Conservation (phyloP, 768 basidiomycete species). For the Tremella yokohamensis region DNA sequence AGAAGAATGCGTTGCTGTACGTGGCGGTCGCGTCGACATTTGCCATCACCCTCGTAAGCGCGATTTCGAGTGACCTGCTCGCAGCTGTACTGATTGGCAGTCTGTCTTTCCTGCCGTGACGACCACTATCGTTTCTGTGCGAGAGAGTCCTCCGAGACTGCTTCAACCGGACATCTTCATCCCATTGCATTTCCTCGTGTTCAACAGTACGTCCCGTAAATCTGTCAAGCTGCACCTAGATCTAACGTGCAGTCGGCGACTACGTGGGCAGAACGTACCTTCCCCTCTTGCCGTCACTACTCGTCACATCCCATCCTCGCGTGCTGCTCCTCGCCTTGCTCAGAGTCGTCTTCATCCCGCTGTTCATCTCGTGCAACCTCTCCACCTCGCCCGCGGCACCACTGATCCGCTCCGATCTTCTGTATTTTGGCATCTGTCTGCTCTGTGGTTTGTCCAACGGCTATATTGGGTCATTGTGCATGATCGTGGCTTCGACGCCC, state of each 20-base stretch:
- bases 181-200: slow-evolving; percentile 67
- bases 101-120: slow-evolving; percentile 85
- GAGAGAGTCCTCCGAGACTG: slow-evolving; percentile 52
- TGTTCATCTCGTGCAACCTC: slow-evolving; percentile 80
- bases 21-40: slow-evolving; percentile 73
- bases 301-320: slow-evolving; percentile 66
- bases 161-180: slow-evolving; percentile 56
- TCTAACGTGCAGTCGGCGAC: slow-evolving; percentile 39
- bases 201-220: slow-evolving; percentile 41
- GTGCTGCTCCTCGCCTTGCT: slow-evolving; percentile 64
- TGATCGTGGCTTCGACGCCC: slow-evolving; percentile 78
- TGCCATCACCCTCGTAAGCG: slow-evolving; percentile 69
- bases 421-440: slow-evolving; percentile 71
- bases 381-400: slow-evolving; percentile 56
- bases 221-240: neutral
- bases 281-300: slow-evolving; percentile 51
- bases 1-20: slow-evolving; percentile 65
- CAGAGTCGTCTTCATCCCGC: slow-evolving; percentile 76
- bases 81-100: slow-evolving; percentile 52
- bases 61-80: neutral
- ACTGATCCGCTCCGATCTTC: slow-evolving; percentile 69
- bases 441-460: slow-evolving; percentile 76
- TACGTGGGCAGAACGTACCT: slow-evolving; percentile 49
- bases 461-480: slow-evolving; percentile 69
- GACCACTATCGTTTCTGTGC: slow-evolving; percentile 66